phyloP scores from a whole-genome alignment of 345 rosid species.

The Anacardium occidentale region DNA sequence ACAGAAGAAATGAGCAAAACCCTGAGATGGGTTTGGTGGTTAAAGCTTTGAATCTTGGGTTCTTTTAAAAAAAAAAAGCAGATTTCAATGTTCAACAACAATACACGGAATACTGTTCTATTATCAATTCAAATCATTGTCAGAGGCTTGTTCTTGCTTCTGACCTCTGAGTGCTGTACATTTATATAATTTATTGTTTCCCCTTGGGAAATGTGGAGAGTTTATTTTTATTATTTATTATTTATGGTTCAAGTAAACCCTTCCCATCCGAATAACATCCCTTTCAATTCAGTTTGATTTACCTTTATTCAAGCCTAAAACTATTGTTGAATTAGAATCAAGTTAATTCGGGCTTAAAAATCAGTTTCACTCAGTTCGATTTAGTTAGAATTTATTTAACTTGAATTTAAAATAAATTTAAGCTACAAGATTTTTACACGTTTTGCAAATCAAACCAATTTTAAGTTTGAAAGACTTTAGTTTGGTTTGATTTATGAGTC shows the following conservation, averaged over 20 bases:
- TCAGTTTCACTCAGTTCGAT: too few relatives aligned
- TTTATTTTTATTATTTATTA: neutral
- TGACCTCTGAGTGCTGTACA: conserved; percentile 8
- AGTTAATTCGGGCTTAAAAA: too few relatives aligned
- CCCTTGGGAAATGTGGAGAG: conserved; percentile 35
- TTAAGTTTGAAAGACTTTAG: too few relatives aligned
- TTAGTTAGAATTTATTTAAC: too few relatives aligned
- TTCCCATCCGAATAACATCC: too few relatives aligned
- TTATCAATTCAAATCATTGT: conserved; percentile 27
- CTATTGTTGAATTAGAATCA: too few relatives aligned
- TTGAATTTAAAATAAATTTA: too few relatives aligned
- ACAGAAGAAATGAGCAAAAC: neutral
- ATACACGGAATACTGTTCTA: conserved; percentile 16
- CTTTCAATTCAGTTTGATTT: too few relatives aligned
- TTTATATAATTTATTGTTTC: conserved; percentile 3
- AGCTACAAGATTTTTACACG: too few relatives aligned
- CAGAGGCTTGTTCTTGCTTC: conserved; percentile 23
- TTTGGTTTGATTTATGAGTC: too few relatives aligned
- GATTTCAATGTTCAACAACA: conserved; percentile 27
- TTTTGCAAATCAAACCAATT: too few relatives aligned
- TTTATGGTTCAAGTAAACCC: neutral
- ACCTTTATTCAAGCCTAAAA: too few relatives aligned
- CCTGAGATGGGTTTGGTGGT: conserved; percentile 10
- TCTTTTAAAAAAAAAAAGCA: conserved; percentile 18
- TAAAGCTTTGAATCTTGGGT: conserved; percentile 17